Evolutionary conservation across 1,284 basidiomycete genomes (phyloP).

Genomic region (Fomes fomentarius): DNA sequence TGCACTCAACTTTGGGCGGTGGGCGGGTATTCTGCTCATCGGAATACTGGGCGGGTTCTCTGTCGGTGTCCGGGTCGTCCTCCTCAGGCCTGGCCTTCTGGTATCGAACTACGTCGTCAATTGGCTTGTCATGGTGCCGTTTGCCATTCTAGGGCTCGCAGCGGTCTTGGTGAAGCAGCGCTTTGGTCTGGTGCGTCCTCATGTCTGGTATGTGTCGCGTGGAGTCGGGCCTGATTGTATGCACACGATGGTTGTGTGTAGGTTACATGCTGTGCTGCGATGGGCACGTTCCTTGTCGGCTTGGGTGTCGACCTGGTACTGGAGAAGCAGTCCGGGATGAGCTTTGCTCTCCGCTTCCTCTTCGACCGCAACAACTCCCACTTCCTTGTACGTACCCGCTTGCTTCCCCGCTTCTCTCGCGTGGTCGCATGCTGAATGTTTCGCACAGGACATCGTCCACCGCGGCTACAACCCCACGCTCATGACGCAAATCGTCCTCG

Average conservation of each 20-base stretch:
- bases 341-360: slow-evolving; percentile 61
- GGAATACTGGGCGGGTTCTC: slow-evolving; percentile 57
- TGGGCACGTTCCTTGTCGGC: slow-evolving; percentile 59
- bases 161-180: slow-evolving; percentile 48
- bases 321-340: slow-evolving; percentile 62
- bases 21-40: slow-evolving; percentile 48
- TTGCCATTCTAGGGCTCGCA: slow-evolving; percentile 45
- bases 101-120: slow-evolving; percentile 46
- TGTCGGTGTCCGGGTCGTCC: slow-evolving; percentile 55
- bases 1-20: slow-evolving; percentile 49
- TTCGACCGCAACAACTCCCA: slow-evolving; percentile 65
- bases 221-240: too few species aligned
- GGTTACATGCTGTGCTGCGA: slow-evolving; percentile 51
- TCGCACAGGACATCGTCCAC: slow-evolving; percentile 45
- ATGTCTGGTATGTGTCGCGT: too few species aligned
- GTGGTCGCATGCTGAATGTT: too few species aligned
- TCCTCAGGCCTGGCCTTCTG: slow-evolving; percentile 54
- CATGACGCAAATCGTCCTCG: slow-evolving; percentile 48
- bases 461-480: slow-evolving; percentile 49
- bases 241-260: slow-evolving; percentile 39
- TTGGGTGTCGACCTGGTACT: slow-evolving; percentile 60
- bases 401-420: slow-evolving; percentile 1
- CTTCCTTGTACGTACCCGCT: slow-evolving; percentile 45
- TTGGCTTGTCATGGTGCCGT: slow-evolving; percentile 53
- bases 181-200: slow-evolving; percentile 52